Evolutionary conservation across 108 stramenopile species (phyloP), one percentile per base, ranked within the genome.

Genomic region (Chaetoceros tenuissimus): DNA sequence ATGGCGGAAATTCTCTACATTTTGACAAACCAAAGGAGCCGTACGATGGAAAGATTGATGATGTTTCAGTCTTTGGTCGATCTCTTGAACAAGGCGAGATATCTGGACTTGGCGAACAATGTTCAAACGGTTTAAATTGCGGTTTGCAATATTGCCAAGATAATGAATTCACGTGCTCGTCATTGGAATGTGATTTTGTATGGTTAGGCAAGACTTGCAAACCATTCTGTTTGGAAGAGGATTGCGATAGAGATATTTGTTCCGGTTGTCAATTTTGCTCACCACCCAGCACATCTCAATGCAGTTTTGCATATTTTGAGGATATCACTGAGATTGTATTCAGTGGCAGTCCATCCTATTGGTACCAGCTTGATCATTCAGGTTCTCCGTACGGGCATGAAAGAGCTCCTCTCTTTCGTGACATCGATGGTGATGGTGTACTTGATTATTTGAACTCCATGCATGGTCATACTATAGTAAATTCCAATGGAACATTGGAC

Each of bases 371-470:
- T 5, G 13, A 10, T 10, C 34, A 40, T 13, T 40, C 34, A 10
- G 34, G 34, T 10, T 10, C 13, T 5, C 34, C 34, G 8, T 40
- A 78, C 44, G 24, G 74, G 5, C 73, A 74, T 26, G 40, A 53
- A 18, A 28, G 45, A 17, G 17, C 51, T 16, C 72, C 73, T 0
- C 46, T 50, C 21, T 57, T 74, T 31, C 47, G 48, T 28, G 28
- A 62, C 2, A 57, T 70, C 24, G 67, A 74, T 46, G 71, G 74
- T 64, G 34, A 40, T 72, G 70, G 56, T 21, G 72, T 23, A 62
- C 61, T 0, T 51, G 77, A 7, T 51, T 74, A 7, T 34, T 78
- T 25, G 63, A 40, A 40, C 13, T 40, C 34, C 34, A 40, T 40
- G 34, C 34, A 40, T 40, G 34, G 34, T 5, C 34, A 40, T 40